Evolutionary conservation across 768 basidiomycete species (phyloP), one percentile per base, ranked within the genome.

Genomic region (Tylopilus vinaceipallidus): DNA sequence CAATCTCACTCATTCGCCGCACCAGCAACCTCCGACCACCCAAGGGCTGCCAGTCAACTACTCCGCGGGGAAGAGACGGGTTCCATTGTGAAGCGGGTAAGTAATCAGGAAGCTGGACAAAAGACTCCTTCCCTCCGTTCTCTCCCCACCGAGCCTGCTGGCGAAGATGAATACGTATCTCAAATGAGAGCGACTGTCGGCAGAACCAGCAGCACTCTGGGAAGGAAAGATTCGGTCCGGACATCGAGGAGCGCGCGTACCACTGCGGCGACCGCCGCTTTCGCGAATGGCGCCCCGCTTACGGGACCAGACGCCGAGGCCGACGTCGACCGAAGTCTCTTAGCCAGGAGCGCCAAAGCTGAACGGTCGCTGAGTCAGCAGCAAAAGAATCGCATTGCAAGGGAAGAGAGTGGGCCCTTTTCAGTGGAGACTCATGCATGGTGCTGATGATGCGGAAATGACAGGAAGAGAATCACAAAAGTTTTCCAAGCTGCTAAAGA

Each of bases 401-500:
- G 77, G 58, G 65, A 62, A 24, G 82, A 82, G 67, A 65, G 86
- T 84, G 33, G 39, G 77, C n/a, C n/a, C 46, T 40, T 14, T 45
- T 26, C 14, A 16, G 4, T 20, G 30, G 29, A 14, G n/a, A 19
- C 29, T 16, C 3, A 23, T 17, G 6, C 16, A 42, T 17, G n/a
- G 1, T 3, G 7, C 42, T n/a, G n/a, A n/a, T 50, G 26, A 57
- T 23, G 17, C 24, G 9, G 5, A 17, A 20, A 29, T 3, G 26
- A 2, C 54, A 88, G 85, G 67, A 43, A 80, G 77, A 56, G 80
- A 87, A 40, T 76, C 77, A 7, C 82, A 78, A 57, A 74, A 71
- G 33, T 69, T 91, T 30, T 79, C 83, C 7, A 90, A 81, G 61
- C 77, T 92, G 30, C 80, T 91, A 58, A 83, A 79, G 65, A 67